Evolutionary conservation across 306 rosid genomes (phyloP), one percentile per base, ranked within the genome.

Genomic region (Vigna radiata): DNA sequence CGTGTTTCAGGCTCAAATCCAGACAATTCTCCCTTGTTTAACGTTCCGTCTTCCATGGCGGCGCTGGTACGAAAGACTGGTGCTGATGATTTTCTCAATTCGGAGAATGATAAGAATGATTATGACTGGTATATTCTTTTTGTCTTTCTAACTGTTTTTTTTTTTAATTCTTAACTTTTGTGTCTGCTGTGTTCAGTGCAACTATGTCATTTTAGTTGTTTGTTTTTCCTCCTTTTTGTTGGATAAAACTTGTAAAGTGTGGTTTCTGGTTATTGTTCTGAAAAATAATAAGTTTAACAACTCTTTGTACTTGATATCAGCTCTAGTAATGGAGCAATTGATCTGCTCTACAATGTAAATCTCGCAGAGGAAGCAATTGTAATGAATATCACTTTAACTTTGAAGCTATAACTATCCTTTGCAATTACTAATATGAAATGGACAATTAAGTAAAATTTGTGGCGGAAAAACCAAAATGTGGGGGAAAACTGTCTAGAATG

Each of bases 71-170:
- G 89, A 14, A 92, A 89, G 86, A 85, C 86, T 16, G 89, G 84
- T 56, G 84, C 91, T 70, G 97, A 92, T 73, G 97, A 92, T 78
- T 92, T 92, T 78, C 93, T 92, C 83, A 88, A 92, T 85, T 88
- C 90, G 0, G 96, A 90, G 31, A 87, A 70, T 79, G 96, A 93
- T 85, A 90, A 93, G 86, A 90, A 92, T 75, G 97, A 96, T 49
- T 96, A 92, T 87, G 99, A 96, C 31, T 96, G 99, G 99, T 96
- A 83, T 78, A 81, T 70, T 76, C 47, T 80, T 7, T 29, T 61
- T 36, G 7, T 56, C 15, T 75, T 68, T 33, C 6, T 25, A 9
- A 23, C 21, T 43, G 4, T 0, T 29, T 29, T 29, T 29, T 29
- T 50, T 48, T 74, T 18, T 74, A 11, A 37, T 65, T 19, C 74